Evolutionary conservation across 495 filamentous ascomycete species (phyloP).

Genomic region (Viridothelium virens): DNA sequence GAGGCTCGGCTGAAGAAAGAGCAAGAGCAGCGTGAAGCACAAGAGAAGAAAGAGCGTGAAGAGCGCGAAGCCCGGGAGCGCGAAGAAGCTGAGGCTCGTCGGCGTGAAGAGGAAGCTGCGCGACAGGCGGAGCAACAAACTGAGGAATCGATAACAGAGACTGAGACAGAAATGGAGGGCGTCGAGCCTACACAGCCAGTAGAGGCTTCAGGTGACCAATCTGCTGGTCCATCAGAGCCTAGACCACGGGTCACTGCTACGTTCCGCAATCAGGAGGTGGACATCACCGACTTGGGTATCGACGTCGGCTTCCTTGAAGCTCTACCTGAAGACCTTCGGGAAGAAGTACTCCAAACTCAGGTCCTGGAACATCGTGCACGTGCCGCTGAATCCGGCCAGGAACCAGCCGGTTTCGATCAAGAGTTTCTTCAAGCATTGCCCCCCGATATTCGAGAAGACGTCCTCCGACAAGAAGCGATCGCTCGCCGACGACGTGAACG

Average conservation of each 20-base stretch:
- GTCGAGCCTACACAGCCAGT: slow-evolving; percentile 52
- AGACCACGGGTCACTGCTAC: slow-evolving; percentile 61
- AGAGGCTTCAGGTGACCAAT: slow-evolving; percentile 22
- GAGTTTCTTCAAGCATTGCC: slow-evolving; percentile 94
- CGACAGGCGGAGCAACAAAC: slow-evolving; percentile 36
- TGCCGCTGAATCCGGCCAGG: slow-evolving; percentile 70
- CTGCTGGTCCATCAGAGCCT: slow-evolving; percentile 44
- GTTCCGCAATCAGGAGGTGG: slow-evolving; percentile 74
- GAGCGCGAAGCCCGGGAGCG: slow-evolving; percentile 53
- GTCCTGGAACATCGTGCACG: slow-evolving; percentile 73
- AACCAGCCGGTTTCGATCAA: slow-evolving; percentile 77
- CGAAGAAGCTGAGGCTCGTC: slow-evolving; percentile 40
- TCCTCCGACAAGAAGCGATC: slow-evolving; percentile 78
- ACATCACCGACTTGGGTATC: slow-evolving; percentile 90
- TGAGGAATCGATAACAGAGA: slow-evolving; percentile 38
- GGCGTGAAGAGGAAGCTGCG: slow-evolving; percentile 47
- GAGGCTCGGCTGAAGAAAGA: slow-evolving; percentile 42
- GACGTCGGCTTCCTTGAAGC: slow-evolving; percentile 90
- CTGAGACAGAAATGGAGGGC: slow-evolving; percentile 74
- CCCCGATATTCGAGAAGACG: slow-evolving; percentile 77
- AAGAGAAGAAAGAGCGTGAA: slow-evolving; percentile 31
- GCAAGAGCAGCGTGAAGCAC: slow-evolving; percentile 42
- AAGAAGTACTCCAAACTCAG: slow-evolving; percentile 89
- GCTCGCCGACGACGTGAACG: slow-evolving; percentile 86
- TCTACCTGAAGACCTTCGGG: slow-evolving; percentile 85